Conservation (phyloP, 495 filamentous ascomycete species). For the Oidiodendron maius region DNA sequence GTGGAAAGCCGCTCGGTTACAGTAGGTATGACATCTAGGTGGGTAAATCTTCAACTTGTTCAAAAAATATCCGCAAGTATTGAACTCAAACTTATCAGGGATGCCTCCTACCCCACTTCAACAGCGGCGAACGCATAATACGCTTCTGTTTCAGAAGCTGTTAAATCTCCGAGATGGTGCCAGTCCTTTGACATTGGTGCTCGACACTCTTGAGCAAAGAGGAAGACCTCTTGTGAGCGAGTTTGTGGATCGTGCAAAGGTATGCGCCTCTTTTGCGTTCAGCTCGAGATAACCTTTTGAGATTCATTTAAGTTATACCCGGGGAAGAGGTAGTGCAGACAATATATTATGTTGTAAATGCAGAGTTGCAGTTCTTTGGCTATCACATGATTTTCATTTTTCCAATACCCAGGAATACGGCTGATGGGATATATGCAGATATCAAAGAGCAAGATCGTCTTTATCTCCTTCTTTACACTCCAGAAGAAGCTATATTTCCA, state of each 20-base stretch:
- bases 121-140: conserved; percentile 77
- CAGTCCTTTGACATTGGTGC: conserved; percentile 78
- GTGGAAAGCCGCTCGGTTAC: no score
- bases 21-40: no score
- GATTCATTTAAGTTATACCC: neutral
- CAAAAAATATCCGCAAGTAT: no score
- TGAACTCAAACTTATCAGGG: neutral
- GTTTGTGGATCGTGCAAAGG: conserved; percentile 71
- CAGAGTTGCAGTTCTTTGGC: no score
- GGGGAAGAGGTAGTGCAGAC: neutral
- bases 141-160: conserved; percentile 80
- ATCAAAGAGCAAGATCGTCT: conserved; percentile 54
- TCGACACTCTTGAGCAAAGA: conserved; percentile 82
- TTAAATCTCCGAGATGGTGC: conserved; percentile 70
- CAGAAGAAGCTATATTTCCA: conserved; percentile 37
- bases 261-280: conserved; percentile 25
- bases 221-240: conserved; percentile 64
- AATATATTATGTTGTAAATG: no score
- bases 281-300: no score
- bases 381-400: no score
- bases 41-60: no score
- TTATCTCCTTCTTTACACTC: conserved; percentile 70
- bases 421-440: conserved; percentile 26
- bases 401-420: neutral
- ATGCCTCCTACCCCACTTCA: conserved; percentile 50